A percentile compares a stretch with the other conserved stretches of the same genome.
phyloP scores from a whole-genome alignment of 805 yeast species.

The Priceomyces carsonii region DNA sequence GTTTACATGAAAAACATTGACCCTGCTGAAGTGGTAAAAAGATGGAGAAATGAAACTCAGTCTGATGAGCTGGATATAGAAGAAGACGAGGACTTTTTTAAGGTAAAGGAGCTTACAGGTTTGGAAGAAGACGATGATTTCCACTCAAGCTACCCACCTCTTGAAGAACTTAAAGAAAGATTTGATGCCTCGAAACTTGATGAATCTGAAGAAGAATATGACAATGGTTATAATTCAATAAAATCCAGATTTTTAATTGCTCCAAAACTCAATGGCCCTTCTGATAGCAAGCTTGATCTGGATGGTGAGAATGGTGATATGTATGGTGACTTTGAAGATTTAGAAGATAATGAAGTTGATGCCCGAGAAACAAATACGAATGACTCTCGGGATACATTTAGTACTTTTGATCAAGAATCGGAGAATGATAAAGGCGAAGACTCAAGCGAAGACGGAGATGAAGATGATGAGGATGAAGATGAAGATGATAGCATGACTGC shows the following conservation, averaged over 20 bases:
- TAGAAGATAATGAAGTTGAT: constrained; percentile 36
- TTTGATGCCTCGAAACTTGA: constrained; percentile 38
- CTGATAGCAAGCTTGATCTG: constrained; percentile 21
- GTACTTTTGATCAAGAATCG: too few species aligned
- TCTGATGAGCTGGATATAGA: constrained; percentile 42
- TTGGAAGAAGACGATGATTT: constrained; percentile 38
- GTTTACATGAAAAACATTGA: constrained; percentile 76
- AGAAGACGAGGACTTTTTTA: constrained; percentile 58
- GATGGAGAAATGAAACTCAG: constrained; percentile 64
- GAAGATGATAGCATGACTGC: constrained; percentile 52
- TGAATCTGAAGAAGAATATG: constrained; percentile 37
- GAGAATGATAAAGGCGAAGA: too few species aligned
- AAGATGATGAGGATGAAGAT: constrained; percentile 44
- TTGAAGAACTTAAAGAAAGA: constrained; percentile 46
- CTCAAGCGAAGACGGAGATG: constrained; percentile 58
- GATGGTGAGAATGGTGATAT: constrained; percentile 45
- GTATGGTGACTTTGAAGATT: constrained; percentile 59
- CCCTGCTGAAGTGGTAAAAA: constrained; percentile 67
- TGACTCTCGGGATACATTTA: too few species aligned
- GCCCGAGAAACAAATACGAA: too few species aligned
- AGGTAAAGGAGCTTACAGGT: constrained; percentile 39
- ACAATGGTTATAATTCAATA: constrained; percentile 41
- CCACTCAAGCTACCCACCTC: constrained; percentile 34
- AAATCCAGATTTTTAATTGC: constrained; percentile 54
- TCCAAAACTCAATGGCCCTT: constrained; percentile 41